These are phyloP conservation scores for Leccinum obscurum DNA, from an alignment of 768 basidiomycete species.

Conservation along the genomic window DNA sequence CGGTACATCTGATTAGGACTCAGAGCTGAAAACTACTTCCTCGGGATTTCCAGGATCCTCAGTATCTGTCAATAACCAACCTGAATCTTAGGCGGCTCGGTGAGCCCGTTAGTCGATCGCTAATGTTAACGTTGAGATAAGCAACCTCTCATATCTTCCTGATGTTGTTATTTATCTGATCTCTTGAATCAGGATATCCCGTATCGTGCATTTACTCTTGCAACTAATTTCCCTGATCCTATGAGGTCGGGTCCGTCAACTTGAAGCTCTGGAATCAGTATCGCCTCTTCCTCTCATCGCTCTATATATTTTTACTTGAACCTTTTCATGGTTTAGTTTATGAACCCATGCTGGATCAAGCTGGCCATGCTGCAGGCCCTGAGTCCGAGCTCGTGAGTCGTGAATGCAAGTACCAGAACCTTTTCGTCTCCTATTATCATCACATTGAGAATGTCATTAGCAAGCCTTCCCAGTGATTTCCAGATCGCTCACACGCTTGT, in stretches of 20 bases:
- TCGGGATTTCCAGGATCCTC: slow-evolving; percentile 86
- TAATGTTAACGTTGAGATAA: neutral
- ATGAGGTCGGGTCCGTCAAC: slow-evolving; percentile 16
- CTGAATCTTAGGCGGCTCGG: no score
- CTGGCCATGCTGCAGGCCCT: slow-evolving; percentile 59
- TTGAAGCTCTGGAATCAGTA: slow-evolving; percentile 26
- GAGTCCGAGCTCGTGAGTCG: slow-evolving; percentile 62
- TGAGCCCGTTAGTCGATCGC: slow-evolving; percentile 61
- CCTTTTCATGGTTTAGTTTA: slow-evolving; percentile 49
- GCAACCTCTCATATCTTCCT: neutral
- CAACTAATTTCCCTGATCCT: neutral
- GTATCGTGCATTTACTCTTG: neutral
- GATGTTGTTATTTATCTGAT: neutral
- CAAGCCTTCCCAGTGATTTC: slow-evolving; percentile 66
- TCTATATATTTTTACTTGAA: neutral
- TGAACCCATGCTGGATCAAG: slow-evolving; percentile 83
- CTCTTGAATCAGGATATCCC: neutral
- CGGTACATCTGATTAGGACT: no score
- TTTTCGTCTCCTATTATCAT: neutral
- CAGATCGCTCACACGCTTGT: slow-evolving; percentile 50
- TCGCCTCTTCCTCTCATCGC: neutral
- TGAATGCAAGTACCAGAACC: slow-evolving; percentile 53
- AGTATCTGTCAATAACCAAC: no score
- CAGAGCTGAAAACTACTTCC: neutral
- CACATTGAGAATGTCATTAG: slow-evolving; percentile 36